Evolutionary conservation across 352 stramenopile species (phyloP).

Genomic region (Halophytophthora polymorphica): DNA sequence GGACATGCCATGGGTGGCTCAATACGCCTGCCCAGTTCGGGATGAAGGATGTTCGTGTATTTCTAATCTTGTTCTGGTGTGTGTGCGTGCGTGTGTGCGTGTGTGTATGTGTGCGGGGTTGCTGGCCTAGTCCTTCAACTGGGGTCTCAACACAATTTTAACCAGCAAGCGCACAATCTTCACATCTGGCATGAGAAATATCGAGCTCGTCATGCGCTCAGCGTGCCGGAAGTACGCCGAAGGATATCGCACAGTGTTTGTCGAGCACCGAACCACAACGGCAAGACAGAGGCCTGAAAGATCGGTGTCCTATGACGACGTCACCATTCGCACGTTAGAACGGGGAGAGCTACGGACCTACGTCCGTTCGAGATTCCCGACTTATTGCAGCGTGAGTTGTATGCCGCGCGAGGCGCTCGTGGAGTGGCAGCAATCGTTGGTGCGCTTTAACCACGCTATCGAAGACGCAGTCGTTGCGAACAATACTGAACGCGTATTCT

Average conservation of each 20-base stretch:
- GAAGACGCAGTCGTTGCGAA: conserved; percentile 15
- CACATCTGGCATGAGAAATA: neutral
- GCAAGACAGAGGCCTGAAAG: conserved; percentile 1
- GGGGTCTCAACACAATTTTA: conserved; percentile 11
- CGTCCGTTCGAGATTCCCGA: conserved; percentile 15
- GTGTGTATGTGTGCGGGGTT: too few species aligned
- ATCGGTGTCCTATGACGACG: conserved; percentile 13
- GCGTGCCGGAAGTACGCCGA: conserved; percentile 13
- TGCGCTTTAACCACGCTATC: conserved; percentile 16
- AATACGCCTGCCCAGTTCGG: too few species aligned
- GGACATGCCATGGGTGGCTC: neutral
- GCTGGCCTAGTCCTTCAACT: conserved; percentile 4
- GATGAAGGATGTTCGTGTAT: neutral
- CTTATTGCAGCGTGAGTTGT: conserved; percentile 7
- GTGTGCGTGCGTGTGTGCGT: neutral
- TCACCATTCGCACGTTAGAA: conserved; percentile 9
- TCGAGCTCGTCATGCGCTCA: conserved; percentile 17
- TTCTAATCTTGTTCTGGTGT: neutral
- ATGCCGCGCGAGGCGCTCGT: conserved; percentile 10
- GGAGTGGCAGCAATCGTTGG: conserved; percentile 9
- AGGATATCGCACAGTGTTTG: conserved; percentile 11
- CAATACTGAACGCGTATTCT: too few species aligned
- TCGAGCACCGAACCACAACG: conserved; percentile 7
- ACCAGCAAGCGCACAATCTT: conserved; percentile 10
- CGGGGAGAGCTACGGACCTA: conserved; percentile 13